Base-by-base conservation (phyloP, 2,329 filamentous ascomycete species). In the Colletotrichum limetticola region DNA sequence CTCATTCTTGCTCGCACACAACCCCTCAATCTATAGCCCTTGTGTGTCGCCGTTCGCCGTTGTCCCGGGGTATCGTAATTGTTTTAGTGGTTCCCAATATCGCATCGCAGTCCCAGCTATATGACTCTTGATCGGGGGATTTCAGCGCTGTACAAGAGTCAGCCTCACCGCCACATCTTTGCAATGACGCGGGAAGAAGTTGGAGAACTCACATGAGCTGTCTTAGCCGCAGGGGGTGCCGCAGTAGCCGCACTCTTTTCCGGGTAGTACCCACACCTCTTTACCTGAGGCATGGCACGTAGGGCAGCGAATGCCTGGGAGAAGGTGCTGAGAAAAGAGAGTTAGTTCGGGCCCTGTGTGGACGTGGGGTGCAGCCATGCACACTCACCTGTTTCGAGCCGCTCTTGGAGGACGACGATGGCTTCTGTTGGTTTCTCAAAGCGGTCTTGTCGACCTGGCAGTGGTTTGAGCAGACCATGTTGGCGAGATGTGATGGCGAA, bases 191-290 rank as follows among this genome's bases (percentile, higher is more conserved):
- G 49, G 62, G 49, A 61, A 19, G 46, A 55, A 53, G 61, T 63
- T 49, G 4, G 49, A 49, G 57, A 59, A 71, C 67, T 74, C 68
- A 74, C 67, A 67, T 63, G 61, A 71, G 59, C 61, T 66, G 52
- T 57, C 52, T 66, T 78, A 82, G 72, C 80, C 80, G 75, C 80
- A 80, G 46, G 85, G 83, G 28, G 86, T 87, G 62, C 87, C 86
- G 78, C 87, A 89, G 75, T 86, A 85, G 37, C 84, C 84, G 76
- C 88, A 90, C 63, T 81, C 81, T 69, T 86, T 84, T 65, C 88
- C 88, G 37, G 86, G 87, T 73, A 89, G 87, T 28, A 90, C 88
- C 88, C 88, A 90, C 56, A 87, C 86, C 76, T 89, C 88, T 73
- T 85, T 82, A 72, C 88, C 88, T 58, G 82, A 80, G 55, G 80